phyloP scores from a whole-genome alignment of 805 yeast species.

The Cyberlindnera misumaiensis region DNA sequence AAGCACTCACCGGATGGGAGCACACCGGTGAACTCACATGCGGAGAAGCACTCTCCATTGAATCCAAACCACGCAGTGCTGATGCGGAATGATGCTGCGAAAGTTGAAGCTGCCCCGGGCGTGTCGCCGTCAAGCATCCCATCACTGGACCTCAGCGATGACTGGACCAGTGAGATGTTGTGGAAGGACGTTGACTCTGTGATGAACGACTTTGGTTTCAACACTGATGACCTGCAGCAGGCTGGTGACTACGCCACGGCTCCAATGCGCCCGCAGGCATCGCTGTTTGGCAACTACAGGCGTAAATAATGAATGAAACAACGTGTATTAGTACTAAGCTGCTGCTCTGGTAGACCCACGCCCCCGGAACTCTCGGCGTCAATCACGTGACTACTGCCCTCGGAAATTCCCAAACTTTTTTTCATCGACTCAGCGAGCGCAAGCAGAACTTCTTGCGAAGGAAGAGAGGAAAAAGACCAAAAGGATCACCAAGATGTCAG shows the following conservation, averaged over 20 bases:
- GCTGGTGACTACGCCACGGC: background rate
- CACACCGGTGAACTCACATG: background rate
- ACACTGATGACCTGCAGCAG: conserved; percentile 33
- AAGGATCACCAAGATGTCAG: conserved; percentile 44
- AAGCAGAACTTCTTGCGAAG: background rate
- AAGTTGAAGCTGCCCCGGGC: conserved; percentile 3
- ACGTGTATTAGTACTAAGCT: background rate
- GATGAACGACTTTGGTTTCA: conserved; percentile 90
- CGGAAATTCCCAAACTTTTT: background rate
- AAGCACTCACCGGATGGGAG: conserved; percentile 16
- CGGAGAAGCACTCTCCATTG: conserved; percentile 2
- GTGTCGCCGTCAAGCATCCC: conserved; percentile 21
- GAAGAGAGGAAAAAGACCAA: background rate
- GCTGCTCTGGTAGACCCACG: background rate
- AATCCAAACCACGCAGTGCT: conserved; percentile 1
- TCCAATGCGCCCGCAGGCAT: background rate
- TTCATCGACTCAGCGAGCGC: conserved; percentile 1
- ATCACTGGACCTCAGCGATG: conserved; percentile 31
- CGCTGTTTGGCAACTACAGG: conserved; percentile 1
- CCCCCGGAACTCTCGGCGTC: background rate
- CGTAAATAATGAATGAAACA: background rate
- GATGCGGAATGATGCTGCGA: background rate
- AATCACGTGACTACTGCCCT: background rate
- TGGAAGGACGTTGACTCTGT: conserved; percentile 81
- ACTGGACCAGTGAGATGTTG: conserved; percentile 36